Percentiles rank a stretch among this genome's conserved stretches.
Conservation (phyloP, 768 basidiomycete genomes). For the Leccinum disarticulatum region DNA sequence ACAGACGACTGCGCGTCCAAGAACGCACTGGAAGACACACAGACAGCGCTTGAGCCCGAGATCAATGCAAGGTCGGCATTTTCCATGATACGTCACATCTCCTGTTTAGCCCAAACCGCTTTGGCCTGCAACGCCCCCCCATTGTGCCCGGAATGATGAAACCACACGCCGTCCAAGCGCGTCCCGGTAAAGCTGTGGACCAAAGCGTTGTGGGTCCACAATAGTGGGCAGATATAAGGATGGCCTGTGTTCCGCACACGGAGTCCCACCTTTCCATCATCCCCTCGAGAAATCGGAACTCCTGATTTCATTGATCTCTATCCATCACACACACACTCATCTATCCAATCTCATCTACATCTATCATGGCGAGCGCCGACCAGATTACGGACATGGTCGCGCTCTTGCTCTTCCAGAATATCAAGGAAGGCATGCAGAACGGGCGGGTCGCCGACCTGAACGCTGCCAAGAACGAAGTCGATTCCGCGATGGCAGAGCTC, state of each 20-base stretch:
- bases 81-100: slow-evolving; percentile 3
- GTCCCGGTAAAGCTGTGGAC: slow-evolving; percentile 10
- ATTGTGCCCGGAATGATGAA: slow-evolving; percentile 6
- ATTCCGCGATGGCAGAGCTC: slow-evolving; percentile 14
- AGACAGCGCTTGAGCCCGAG: slow-evolving; percentile 8
- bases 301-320: background rate
- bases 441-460: slow-evolving; percentile 10
- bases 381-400: slow-evolving; percentile 1
- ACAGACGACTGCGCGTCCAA: background rate
- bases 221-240: slow-evolving; percentile 12
- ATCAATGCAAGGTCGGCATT: slow-evolving; percentile 25
- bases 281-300: background rate
- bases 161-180: slow-evolving; percentile 1
- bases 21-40: background rate
- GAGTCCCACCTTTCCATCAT: background rate
- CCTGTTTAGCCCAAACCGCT: no score
- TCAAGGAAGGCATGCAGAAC: slow-evolving; percentile 12
- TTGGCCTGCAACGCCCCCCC: background rate
- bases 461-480: slow-evolving; percentile 7
- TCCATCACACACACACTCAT: background rate
- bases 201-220: slow-evolving; percentile 2
- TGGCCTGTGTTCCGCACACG: slow-evolving; percentile 2
- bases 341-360: background rate
- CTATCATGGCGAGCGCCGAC: slow-evolving; percentile 6
- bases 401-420: slow-evolving; percentile 10